Conservation (phyloP, 164 flowering plant genomes). For the Stephania yunnanensis region DNA sequence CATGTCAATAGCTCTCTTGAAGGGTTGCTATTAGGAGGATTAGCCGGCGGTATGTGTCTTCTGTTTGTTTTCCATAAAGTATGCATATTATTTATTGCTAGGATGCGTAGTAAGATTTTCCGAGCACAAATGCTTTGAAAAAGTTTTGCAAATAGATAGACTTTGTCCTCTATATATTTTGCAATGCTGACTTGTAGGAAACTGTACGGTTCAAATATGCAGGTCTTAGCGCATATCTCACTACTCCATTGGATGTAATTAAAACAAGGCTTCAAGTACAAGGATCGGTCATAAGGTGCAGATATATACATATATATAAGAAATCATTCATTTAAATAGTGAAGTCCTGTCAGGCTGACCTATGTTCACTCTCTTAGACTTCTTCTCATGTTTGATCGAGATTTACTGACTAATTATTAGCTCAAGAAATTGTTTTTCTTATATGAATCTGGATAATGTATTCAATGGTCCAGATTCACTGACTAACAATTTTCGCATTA, state of each 20-base stretch:
- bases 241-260: slow-evolving; percentile 89
- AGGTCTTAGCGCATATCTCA: slow-evolving; percentile 88
- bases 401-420: too few relatives aligned
- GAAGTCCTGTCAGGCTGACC: too few relatives aligned
- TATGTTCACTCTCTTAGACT: too few relatives aligned
- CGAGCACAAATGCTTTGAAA: not conserved
- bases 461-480: too few relatives aligned
- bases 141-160: not conserved
- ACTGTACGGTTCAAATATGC: slow-evolving; percentile 67
- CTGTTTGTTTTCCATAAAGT: not conserved
- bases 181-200: slow-evolving; percentile 70
- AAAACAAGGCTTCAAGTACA: slow-evolving; percentile 96
- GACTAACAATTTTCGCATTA: not conserved
- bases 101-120: not conserved
- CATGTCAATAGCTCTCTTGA: slow-evolving; percentile 49
- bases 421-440: too few relatives aligned
- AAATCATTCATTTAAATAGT: too few relatives aligned
- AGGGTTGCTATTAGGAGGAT: slow-evolving; percentile 80
- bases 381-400: too few relatives aligned
- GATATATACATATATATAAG: too few relatives aligned
- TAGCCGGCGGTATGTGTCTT: slow-evolving; percentile 77
- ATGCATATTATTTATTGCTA: not conserved
- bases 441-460: too few relatives aligned
- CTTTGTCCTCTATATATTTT: slow-evolving; percentile 1
- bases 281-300: slow-evolving; percentile 61